Conservation (phyloP, 192 early-diverging fungal species). For the Irineochytrium annulatum region DNA sequence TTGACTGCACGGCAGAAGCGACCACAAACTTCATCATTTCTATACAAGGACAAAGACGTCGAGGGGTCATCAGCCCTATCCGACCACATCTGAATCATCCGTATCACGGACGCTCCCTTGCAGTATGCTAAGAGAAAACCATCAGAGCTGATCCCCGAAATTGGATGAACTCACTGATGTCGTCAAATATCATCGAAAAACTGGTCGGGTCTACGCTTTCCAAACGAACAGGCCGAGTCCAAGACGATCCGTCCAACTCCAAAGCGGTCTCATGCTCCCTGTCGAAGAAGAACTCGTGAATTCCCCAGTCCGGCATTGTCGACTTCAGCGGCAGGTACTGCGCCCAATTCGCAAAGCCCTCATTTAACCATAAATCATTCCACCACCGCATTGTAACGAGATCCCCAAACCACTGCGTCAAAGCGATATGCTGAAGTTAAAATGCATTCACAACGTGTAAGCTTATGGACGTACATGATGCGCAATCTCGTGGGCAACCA, state of each 20-base stretch:
- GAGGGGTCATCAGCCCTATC: slow-evolving; percentile 3
- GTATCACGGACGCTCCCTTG: slow-evolving; percentile 27
- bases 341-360: slow-evolving; percentile 40
- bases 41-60: background rate
- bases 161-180: slow-evolving; percentile 14
- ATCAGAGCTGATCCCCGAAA: background rate
- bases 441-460: too few relatives aligned
- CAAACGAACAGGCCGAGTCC: background rate
- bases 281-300: slow-evolving; percentile 28
- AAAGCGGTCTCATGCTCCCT: slow-evolving; percentile 11
- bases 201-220: background rate
- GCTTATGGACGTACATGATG: slow-evolving; percentile 29
- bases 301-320: slow-evolving; percentile 19
- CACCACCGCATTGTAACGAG: slow-evolving; percentile 41
- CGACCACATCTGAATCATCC: slow-evolving; percentile 21
- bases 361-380: slow-evolving; percentile 42
- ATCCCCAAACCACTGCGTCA: slow-evolving; percentile 37
- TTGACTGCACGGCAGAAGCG: slow-evolving; percentile 15
- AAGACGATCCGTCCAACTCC: slow-evolving; percentile 6
- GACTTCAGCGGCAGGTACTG: slow-evolving; percentile 19
- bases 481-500: slow-evolving; percentile 38
- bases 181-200: slow-evolving; percentile 21
- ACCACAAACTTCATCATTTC: background rate
- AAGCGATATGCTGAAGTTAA: background rate
- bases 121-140: slow-evolving; percentile 16